Conservation (phyloP, 305 asterid species). For the Rubia tinctorum region DNA sequence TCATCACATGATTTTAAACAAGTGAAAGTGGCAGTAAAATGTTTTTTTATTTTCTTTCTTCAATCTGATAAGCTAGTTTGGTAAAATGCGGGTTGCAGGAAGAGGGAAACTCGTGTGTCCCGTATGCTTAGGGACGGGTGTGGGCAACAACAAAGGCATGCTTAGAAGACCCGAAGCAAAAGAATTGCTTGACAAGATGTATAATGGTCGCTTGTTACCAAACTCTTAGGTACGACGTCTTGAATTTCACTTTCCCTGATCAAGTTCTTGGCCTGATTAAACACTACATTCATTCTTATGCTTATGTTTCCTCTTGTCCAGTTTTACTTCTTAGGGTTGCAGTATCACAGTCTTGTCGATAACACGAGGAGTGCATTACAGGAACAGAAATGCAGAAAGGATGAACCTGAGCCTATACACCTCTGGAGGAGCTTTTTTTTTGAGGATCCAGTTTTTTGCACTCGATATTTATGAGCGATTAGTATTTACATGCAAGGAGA, state of each 20-base stretch:
- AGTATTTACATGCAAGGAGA: background rate
- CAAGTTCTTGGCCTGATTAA: background rate
- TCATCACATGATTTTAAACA: too few species aligned
- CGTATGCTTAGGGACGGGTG: constrained; percentile 88
- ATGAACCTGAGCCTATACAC: background rate
- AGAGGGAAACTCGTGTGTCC: constrained; percentile 94
- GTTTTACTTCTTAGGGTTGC: background rate
- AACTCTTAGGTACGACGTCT: too few species aligned
- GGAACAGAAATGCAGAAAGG: background rate
- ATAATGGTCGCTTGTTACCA: constrained; percentile 79
- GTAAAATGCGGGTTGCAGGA: constrained; percentile 10
- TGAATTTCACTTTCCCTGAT: background rate
- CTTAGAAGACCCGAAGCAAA: constrained; percentile 87
- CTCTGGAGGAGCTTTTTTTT: background rate
- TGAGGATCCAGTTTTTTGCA: background rate
- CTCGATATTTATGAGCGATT: background rate
- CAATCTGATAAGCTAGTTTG: background rate
- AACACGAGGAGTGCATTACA: background rate
- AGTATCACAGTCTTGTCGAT: background rate
- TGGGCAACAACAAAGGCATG: constrained; percentile 92
- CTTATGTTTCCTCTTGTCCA: background rate
- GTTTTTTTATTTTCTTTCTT: background rate
- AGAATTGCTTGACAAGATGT: constrained; percentile 88
- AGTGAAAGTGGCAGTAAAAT: too few species aligned
- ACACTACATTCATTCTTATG: background rate